Evolutionary conservation across 257 asterid genomes (phyloP), one percentile per base, ranked within the genome.

Genomic region (Solanum pinnatisectum): DNA sequence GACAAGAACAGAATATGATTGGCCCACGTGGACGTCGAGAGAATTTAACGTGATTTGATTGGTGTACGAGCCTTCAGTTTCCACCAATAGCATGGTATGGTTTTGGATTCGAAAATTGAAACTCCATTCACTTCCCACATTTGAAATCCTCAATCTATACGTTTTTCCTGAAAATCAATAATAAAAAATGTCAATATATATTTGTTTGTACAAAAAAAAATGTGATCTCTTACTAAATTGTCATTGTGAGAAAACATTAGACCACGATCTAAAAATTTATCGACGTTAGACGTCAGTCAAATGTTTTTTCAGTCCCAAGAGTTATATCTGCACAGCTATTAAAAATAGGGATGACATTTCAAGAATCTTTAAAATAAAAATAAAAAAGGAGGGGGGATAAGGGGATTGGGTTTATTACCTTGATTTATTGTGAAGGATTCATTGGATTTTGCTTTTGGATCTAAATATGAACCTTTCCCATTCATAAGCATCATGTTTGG

Each of bases 11-110:
- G 98, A 94, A 89, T 95, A 95, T 44, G 98, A 95, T 49, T 95
- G 98, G 32, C 98, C 98, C 5, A 93, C 92, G 84, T 95, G 98
- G 60, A 95, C 93, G 4, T 95, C 98, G 1, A 95, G 92, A 15
- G 95, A 93, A 7, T 87, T 89, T 52, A 95, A 27, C 20, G 37
- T n/a, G 10, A 90, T 88, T 86, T 91, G 92, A 63, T 91, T 88
- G 84, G 93, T 88, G 91, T 94, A 95, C 18, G 98, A 93, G 36
- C 96, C 98, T 79, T 95, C 98, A 3, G 93, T 91, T 87, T 95
- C 98, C 2, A 95, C 96, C 76, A 95, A 56, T 56, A 91, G 35
- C 96, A 95, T 92, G 25, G 3, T 90, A 76, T 94, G 98, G 12
- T 92, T 91, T 74, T 95, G 91, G 18, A 94, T 94, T 76, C 96